Evolutionary conservation across 176 grass and related monocot genomes (phyloP).

Genomic region (Microstegium vimineum): DNA sequence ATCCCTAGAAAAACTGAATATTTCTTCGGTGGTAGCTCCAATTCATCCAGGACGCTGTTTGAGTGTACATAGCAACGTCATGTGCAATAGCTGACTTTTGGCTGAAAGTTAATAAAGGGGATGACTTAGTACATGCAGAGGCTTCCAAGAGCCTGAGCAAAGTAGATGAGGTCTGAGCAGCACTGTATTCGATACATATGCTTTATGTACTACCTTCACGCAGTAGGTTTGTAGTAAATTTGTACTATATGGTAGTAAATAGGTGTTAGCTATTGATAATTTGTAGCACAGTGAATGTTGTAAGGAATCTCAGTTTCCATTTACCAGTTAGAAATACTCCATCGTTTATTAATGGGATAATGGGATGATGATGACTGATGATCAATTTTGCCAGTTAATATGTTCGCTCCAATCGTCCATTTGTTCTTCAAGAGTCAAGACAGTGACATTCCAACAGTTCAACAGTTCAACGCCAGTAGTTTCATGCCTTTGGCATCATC

Average conservation of each 20-base stretch:
- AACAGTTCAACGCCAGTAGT: conserved; percentile 9
- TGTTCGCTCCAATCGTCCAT: neutral
- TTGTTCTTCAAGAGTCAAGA: neutral
- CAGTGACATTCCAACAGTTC: neutral
- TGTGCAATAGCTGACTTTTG: conserved; percentile 27
- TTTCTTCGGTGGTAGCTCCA: neutral
- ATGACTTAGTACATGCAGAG: neutral
- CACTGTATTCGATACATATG: neutral
- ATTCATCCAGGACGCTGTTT: neutral
- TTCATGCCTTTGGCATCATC: conserved; percentile 16
- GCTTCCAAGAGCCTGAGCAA: neutral
- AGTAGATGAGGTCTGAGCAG: neutral
- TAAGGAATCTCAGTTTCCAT: neutral
- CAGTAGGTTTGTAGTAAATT: neutral
- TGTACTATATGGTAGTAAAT: neutral
- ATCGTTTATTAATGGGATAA: no score
- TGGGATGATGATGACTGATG: neutral
- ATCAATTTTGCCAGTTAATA: neutral
- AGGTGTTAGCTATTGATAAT: neutral
- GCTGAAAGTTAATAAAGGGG: neutral
- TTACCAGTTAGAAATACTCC: neutral
- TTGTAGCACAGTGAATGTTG: neutral
- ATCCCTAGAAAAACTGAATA: conserved; percentile 4
- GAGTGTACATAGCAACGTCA: conserved; percentile 13
- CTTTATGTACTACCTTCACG: neutral